Base-by-base conservation (phyloP, 2,329 filamentous ascomycete genomes). In the Pestalotiopsis sp. region DNA sequence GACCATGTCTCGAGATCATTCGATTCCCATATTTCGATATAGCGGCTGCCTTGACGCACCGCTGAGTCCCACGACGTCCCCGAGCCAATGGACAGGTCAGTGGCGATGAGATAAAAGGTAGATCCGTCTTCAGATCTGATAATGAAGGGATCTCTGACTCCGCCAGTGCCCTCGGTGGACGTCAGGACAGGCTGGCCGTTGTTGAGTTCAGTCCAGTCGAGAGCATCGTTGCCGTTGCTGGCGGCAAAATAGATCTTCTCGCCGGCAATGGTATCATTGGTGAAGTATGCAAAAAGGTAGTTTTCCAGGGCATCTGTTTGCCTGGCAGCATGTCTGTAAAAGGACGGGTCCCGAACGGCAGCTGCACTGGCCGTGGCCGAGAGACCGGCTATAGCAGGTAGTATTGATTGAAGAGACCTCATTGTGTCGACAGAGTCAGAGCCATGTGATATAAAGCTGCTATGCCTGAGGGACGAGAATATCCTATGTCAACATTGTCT, bases 211-310 rank as follows among this genome's bases (percentile, higher is more conserved):
- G 76, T 77, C 86, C 86, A 88, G 62, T 81, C 76, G 0, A 87
- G 74, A 0, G 86, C 86, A 71, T 87, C 78, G 74, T 87, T 87
- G 31, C 85, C 84, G 14, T 85, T 79, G 70, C 83, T 86, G 6
- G 84, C 81, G 2, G 86, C 84, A 13, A 87, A 80, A 71, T 81
- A 86, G 63, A 88, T 86, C 66, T 87, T 86, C 69, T 88, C 86
- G 25, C 86, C 85, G 0, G 77, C 76, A 14, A 73, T 69, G 1
- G 78, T 76, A 73, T 81, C 82, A 9, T 80, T 81, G 0, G 83
- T 86, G 71, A 87, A 87, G 72, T 87, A 88, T 0, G 82, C 80
- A 69, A 87, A 87, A 0, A 82, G 82, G 69, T 87, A 87, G 4
- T 82, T 85, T 59, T 83, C 80, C 38, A 80, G 78, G 0, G 76